These are phyloP conservation scores for Trypanosoma congolense DNA, from an alignment of 208 protist species.

Conservation along the genomic window DNA sequence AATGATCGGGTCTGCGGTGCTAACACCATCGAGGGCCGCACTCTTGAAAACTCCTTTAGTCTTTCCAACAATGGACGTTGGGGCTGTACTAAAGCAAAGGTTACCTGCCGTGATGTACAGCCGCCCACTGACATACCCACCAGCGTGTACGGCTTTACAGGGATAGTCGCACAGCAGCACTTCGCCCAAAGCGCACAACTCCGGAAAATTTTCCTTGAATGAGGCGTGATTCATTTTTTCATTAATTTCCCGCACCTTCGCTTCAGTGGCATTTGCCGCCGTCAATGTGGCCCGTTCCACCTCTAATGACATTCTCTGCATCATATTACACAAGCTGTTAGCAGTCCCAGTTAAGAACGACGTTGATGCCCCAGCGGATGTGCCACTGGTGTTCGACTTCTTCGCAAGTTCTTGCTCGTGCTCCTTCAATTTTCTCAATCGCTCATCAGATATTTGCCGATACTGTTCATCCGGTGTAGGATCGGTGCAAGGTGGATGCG, in stretches of 20 bases:
- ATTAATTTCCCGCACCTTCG: slow-evolving; percentile 52
- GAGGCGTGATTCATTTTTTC: slow-evolving; percentile 46
- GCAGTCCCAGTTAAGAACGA: slow-evolving; percentile 18
- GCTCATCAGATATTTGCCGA: slow-evolving; percentile 9
- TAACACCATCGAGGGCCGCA: slow-evolving; percentile 3
- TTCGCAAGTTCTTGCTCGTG: slow-evolving; percentile 27
- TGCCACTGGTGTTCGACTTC: too few species aligned
- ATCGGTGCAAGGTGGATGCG: slow-evolving; percentile 45
- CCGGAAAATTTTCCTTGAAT: slow-evolving; percentile 56
- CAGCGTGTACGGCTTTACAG: slow-evolving; percentile 57
- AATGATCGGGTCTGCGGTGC: slow-evolving; percentile 20
- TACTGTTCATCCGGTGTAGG: slow-evolving; percentile 75
- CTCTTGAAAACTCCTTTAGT: slow-evolving; percentile 32
- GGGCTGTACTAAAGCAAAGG: slow-evolving; percentile 60
- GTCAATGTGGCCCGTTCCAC: slow-evolving; percentile 51
- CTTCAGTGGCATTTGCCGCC: slow-evolving; percentile 40
- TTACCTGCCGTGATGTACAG: slow-evolving; percentile 60
- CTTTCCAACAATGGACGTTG: slow-evolving; percentile 26
- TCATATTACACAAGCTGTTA: slow-evolving; percentile 20
- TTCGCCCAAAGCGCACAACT: slow-evolving; percentile 48
- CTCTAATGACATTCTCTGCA: slow-evolving; percentile 30
- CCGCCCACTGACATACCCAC: slow-evolving; percentile 33
- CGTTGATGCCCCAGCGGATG: slow-evolving; percentile 21
- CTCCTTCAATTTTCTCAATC: slow-evolving; percentile 14
- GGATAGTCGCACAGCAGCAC: slow-evolving; percentile 62